Percentiles rank a stretch among this genome's conserved stretches.
phyloP scores from a whole-genome alignment of 345 rosid genomes.

The Theobroma cacao region DNA sequence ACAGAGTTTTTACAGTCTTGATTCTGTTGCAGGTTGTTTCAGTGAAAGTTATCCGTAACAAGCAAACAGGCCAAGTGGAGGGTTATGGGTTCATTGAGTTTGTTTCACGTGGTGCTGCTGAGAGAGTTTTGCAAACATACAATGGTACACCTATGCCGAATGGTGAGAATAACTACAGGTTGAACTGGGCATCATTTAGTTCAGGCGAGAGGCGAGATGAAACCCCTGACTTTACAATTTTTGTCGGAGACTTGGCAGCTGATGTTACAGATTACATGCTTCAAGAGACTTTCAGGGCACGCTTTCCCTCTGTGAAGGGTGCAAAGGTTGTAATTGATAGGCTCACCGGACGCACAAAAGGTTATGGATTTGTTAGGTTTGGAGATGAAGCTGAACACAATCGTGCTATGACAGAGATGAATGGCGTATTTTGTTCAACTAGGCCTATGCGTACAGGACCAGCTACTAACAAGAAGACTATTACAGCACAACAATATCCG shows the following conservation, averaged over 20 bases:
- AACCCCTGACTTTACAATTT: conserved; percentile 68
- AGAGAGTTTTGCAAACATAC: conserved; percentile 65
- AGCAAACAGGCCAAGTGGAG: conserved; percentile 67
- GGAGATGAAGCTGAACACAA: conserved; percentile 78
- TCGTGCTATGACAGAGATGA: conserved; percentile 92
- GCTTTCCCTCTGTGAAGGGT: conserved; percentile 69
- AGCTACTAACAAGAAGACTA: conserved; percentile 69
- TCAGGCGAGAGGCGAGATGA: conserved; percentile 85
- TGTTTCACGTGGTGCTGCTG: conserved; percentile 66
- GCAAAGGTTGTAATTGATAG: conserved; percentile 95
- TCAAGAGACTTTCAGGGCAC: conserved; percentile 76
- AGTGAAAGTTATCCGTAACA: conserved; percentile 80
- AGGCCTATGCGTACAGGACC: conserved; percentile 92
- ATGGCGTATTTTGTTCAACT: conserved; percentile 80
- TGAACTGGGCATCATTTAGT: conserved; percentile 82
- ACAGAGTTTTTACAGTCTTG: background rate
- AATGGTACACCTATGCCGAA: conserved; percentile 73
- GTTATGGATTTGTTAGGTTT: conserved; percentile 90
- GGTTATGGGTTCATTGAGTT: conserved; percentile 90
- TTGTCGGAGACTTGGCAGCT: conserved; percentile 93
- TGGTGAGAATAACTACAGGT: conserved; percentile 67
- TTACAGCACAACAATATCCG: conserved; percentile 55
- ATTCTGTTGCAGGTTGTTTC: conserved; percentile 41
- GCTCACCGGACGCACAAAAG: conserved; percentile 79
- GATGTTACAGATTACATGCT: conserved; percentile 87